phyloP scores from a whole-genome alignment of 176 grass and related monocot species.

The Panicum miliaceum region DNA sequence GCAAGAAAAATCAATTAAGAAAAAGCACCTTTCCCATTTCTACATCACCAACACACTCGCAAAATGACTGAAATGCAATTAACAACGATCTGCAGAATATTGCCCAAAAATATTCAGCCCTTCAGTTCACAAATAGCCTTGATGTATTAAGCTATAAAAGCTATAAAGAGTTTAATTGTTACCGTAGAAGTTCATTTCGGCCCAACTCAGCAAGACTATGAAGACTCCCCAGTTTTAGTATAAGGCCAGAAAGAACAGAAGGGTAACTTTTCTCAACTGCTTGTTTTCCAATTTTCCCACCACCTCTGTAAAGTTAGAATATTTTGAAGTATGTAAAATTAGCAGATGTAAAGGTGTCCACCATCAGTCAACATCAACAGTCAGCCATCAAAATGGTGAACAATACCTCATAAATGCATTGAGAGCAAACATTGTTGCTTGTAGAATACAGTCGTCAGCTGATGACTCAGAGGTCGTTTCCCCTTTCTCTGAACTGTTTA shows the following conservation, averaged over 20 bases:
- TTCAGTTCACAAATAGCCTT: conserved; percentile 34
- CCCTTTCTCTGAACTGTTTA: conserved; percentile 79
- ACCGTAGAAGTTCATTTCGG: conserved; percentile 78
- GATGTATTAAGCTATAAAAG: conserved; percentile 31
- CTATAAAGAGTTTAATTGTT: conserved; percentile 12
- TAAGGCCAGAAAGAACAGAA: conserved; percentile 84
- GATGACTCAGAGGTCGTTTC: conserved; percentile 64
- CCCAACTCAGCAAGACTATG: conserved; percentile 76
- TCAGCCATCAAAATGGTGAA: conserved; percentile 37
- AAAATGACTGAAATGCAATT: conserved; percentile 96
- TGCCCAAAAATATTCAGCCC: not conserved
- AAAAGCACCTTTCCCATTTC: conserved; percentile 91
- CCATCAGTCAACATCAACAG: conserved; percentile 21
- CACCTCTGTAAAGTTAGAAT: conserved; percentile 63
- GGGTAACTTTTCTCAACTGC: conserved; percentile 92
- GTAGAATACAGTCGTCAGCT: conserved; percentile 70
- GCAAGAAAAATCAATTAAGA: conserved; percentile 30
- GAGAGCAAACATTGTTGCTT: conserved; percentile 92
- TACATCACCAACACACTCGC: conserved; percentile 91
- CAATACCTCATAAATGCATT: conserved; percentile 91
- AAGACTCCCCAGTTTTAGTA: conserved; percentile 89
- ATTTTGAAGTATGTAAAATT: conserved; percentile 47
- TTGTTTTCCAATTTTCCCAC: conserved; percentile 92
- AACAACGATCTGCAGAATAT: conserved; percentile 71
- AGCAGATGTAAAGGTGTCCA: conserved; percentile 36